These are phyloP conservation scores for Articulospora tetracladia DNA, from an alignment of 495 filamentous ascomycete genomes.

Conservation along the genomic window DNA sequence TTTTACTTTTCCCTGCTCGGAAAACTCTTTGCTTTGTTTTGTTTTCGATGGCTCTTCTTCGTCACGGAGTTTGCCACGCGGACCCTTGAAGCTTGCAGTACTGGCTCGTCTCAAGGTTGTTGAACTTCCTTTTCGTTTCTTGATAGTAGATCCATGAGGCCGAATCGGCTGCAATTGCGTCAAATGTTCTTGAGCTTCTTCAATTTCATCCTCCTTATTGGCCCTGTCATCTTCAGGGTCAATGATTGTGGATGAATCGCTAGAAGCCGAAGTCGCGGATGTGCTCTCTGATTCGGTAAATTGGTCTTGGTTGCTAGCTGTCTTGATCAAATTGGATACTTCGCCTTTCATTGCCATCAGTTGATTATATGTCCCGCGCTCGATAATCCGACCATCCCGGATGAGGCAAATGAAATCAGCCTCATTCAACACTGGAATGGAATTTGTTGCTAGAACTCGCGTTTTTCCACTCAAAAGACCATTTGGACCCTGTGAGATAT, in stretches of 20 bases:
- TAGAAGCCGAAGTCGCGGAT: conserved; percentile 45
- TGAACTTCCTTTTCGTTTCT: conserved; percentile 60
- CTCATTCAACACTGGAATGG: conserved; percentile 86
- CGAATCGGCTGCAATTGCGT: conserved; percentile 70
- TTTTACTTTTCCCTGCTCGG: conserved; percentile 94
- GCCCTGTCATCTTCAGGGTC: conserved; percentile 35
- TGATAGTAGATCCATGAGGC: conserved; percentile 38
- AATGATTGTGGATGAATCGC: conserved; percentile 51
- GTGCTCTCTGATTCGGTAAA: conserved; percentile 43
- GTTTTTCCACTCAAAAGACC: conserved; percentile 86
- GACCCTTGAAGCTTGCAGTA: conserved; percentile 83
- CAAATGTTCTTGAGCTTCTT: conserved; percentile 67
- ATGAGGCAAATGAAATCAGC: conserved; percentile 82
- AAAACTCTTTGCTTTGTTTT: conserved; percentile 79
- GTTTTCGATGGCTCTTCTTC: conserved; percentile 77
- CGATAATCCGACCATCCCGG: conserved; percentile 76
- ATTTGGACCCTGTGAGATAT: conserved; percentile 68
- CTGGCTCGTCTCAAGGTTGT: conserved; percentile 83
- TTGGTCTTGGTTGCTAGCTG: conserved; percentile 61
- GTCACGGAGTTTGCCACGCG: conserved; percentile 76
- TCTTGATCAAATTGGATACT: conserved; percentile 80
- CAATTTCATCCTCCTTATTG: conserved; percentile 51
- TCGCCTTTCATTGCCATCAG: conserved; percentile 91
- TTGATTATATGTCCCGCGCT: conserved; percentile 86
- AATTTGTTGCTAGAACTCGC: conserved; percentile 91